Conservation (phyloP, 1,284 basidiomycete species). For the Xerocomus amazonicus region DNA sequence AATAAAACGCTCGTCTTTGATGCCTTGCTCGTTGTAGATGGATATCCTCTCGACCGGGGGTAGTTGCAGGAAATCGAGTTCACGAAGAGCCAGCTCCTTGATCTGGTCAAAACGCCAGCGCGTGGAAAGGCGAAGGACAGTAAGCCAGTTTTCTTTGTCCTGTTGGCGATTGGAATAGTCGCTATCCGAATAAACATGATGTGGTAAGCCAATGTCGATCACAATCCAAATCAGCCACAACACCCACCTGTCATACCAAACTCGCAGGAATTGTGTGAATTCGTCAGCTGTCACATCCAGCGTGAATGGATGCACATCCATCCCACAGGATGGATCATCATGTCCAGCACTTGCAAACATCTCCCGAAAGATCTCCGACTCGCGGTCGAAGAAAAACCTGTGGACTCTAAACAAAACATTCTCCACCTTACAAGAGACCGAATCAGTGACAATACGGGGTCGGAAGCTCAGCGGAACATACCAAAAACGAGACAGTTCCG, state of each 20-base stretch:
- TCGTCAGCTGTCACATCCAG: constrained; percentile 48
- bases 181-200: constrained; percentile 6
- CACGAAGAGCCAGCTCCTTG: constrained; percentile 22
- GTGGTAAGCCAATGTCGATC: neutral
- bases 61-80: constrained; percentile 31
- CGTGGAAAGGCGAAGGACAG: constrained; percentile 28
- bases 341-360: constrained; percentile 39
- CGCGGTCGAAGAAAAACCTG: constrained; percentile 61
- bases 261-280: constrained; percentile 61
- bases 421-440: constrained; percentile 39
- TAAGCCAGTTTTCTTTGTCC: constrained; percentile 24
- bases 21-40: constrained; percentile 35
- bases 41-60: constrained; percentile 38
- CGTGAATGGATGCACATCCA: constrained; percentile 41
- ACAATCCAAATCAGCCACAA: neutral
- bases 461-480: constrained; percentile 7
- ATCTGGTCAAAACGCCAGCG: constrained; percentile 30
- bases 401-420: constrained; percentile 54
- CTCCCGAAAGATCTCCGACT: constrained; percentile 50
- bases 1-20: constrained; percentile 33
- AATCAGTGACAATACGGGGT: neutral
- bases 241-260: constrained; percentile 63
- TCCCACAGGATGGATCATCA: constrained; percentile 36
- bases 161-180: constrained; percentile 24
- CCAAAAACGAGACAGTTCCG: constrained; percentile 20